Evolutionary conservation across 345 rosid genomes (phyloP), one percentile per base, ranked within the genome.

Genomic region (Eucalyptus cladocalyx): DNA sequence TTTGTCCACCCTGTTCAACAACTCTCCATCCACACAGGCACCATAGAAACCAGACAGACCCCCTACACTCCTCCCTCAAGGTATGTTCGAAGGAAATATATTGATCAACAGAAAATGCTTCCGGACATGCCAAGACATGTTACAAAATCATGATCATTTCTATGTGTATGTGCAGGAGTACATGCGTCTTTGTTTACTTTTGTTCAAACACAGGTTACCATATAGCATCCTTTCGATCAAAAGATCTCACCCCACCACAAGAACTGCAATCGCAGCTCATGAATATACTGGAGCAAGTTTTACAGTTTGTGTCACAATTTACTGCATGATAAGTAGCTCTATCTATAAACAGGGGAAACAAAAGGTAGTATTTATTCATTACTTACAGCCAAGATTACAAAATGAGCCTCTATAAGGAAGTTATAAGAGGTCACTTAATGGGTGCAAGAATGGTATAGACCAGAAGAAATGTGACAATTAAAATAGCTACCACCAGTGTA

Each of bases 381-480:
- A 86, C 65, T 86, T 50, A 49, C 42, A 32, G 17, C 43, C 13
- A 76, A 40, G 47, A 11, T 76, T 86, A 30, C 45, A 86, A 34
- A 86, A 42, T 51, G 45, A 86, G 62, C 67, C 47, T 40, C 81
- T 18, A 72, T 34, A 34, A 34, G 43, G 24, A 72, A 72, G 45
- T 72, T 21, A 86, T n/a, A 34, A 86, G 69, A 87, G 90, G 24
- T 90, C 94, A 97, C 93, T 95, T 95, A 80, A 95, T 92, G 23
- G 99, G 97, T 86, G 94, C 93, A 91, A 96, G 97, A 91, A 97
- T 92, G 58, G 99, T 96, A 91, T 97, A 97, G 87, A 97, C 89
- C 89, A 97, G 93, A 90, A 97, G 97, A 89, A 96, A 94, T 11
- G 97, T 91, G 67, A 97, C 91, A 60, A 96, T 92, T 45, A 97